Base-by-base conservation (phyloP, 2,329 filamentous ascomycete species). In the Purpureocillium lavendulum region DNA sequence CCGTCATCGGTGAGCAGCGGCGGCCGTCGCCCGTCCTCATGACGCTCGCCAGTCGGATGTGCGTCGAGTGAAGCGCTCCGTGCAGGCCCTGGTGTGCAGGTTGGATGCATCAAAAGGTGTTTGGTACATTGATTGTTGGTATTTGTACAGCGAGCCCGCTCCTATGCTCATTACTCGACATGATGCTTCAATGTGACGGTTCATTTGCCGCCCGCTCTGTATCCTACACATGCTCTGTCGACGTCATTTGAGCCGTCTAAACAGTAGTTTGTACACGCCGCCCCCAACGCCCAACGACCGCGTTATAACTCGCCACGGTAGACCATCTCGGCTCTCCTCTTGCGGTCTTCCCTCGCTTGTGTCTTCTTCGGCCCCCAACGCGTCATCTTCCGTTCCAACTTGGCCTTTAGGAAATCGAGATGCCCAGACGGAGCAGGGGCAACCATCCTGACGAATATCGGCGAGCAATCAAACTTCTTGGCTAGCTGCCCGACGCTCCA, bases 381-480 rank as follows among this genome's bases (percentile, higher is more conserved):
- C n/a, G 62, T 61, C 61, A 69, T 68, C 42, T 70, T 64, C 29
- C 64, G 62, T 41, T 73, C 69, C 45, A 68, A 44, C 55, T 67
- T 66, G 41, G 56, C 61, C 51, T 58, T 57, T 40, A 75, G 58
- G 47, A 57, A 64, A 40, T 66, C 56, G 44, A 62, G 59, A 59
- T 80, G 71, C 51, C 69, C 67, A 6, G 49, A 44, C 29, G 66
- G 60, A 16, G 74, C 65, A 40, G 69, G 63, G 53, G 69, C 70
- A 51, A 71, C 76, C 60, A 79, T 75, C 56, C 72, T 70, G 42
- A 82, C 65, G 50, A 82, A 81, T 34, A 71, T 53, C 14, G 63
- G 59, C 29, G 68, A 70, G 66, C 77, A 80, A 38, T 69, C 58
- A 56, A 71, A 82, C 54, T 71, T 71, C 39, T 58, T 55, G 5